phyloP scores from a whole-genome alignment of 352 stramenopile species.

The Globisporangium spinosum region DNA sequence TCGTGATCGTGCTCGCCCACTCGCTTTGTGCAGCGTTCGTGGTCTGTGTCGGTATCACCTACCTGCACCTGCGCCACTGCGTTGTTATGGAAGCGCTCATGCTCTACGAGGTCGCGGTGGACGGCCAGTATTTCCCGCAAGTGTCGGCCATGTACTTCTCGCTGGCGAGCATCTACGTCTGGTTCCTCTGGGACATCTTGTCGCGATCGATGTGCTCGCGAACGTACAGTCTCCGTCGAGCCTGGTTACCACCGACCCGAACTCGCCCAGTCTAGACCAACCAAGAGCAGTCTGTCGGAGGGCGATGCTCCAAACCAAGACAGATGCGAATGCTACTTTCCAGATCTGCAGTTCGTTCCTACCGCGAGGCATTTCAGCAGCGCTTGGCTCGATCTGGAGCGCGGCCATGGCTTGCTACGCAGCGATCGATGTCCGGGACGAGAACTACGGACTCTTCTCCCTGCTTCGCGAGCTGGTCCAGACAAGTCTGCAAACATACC shows the following conservation, averaged over 20 bases:
- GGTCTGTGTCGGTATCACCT: background rate
- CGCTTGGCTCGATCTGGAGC: background rate
- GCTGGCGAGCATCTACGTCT: background rate
- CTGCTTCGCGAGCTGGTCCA: constrained; percentile 27
- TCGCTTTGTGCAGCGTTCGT: background rate
- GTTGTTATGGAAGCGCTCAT: background rate
- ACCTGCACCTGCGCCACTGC: background rate
- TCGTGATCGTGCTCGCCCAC: background rate
- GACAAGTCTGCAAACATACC: constrained; percentile 24
- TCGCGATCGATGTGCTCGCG: background rate
- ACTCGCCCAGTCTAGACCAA: background rate
- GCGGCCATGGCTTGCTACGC: background rate
- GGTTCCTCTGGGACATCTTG: background rate
- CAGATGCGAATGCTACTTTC: background rate
- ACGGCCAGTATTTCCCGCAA: background rate
- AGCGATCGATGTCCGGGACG: constrained; percentile 19
- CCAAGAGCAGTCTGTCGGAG: no score
- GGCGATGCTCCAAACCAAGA: background rate
- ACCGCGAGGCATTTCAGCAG: background rate
- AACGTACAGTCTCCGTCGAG: background rate
- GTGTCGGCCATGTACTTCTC: background rate
- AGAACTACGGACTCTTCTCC: constrained; percentile 26
- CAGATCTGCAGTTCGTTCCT: background rate
- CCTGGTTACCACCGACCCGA: background rate
- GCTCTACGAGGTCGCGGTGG: background rate